Evolutionary conservation across 768 basidiomycete genomes (phyloP).

Genomic region (Austroboletus eburneus): DNA sequence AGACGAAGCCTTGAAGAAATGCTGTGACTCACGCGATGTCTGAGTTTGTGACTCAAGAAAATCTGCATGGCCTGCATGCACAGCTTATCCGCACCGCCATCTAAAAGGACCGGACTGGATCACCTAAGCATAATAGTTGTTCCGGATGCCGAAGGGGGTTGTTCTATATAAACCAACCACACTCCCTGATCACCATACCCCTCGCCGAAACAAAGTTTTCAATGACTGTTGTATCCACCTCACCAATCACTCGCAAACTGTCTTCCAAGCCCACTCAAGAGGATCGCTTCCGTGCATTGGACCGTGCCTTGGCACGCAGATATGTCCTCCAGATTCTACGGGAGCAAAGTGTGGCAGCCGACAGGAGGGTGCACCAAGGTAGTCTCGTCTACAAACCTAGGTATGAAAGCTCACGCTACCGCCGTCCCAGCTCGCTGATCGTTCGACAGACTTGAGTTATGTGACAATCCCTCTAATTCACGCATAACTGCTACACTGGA

Average conservation of each 20-base stretch:
- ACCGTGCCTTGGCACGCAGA: constrained; percentile 29
- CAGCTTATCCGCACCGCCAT: too few relatives aligned
- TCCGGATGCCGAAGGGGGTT: too few relatives aligned
- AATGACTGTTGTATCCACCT: constrained; percentile 24
- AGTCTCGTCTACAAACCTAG: constrained; percentile 32
- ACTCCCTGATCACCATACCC: too few relatives aligned
- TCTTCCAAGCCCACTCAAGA: constrained; percentile 18
- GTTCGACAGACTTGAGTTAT: constrained; percentile 35
- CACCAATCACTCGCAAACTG: constrained; percentile 23
- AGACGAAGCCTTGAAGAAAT: too few relatives aligned
- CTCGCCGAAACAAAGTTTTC: background rate
- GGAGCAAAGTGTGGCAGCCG: constrained; percentile 15
- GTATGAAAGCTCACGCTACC: constrained; percentile 14
- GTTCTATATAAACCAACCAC: too few relatives aligned
- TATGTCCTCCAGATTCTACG: constrained; percentile 24
- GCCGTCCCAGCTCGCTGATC: constrained; percentile 11
- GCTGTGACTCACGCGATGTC: constrained; percentile 9
- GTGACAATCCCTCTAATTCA: constrained; percentile 32
- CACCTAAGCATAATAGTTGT: too few relatives aligned
- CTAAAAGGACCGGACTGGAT: too few relatives aligned
- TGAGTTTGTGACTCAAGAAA: background rate
- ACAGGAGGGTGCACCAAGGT: constrained; percentile 22
- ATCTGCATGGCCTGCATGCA: too few relatives aligned
- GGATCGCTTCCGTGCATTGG: constrained; percentile 29
- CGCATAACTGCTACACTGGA: constrained; percentile 35